A percentile compares a stretch with the other conserved stretches of the same genome.
phyloP scores from a whole-genome alignment of 1,139 yeast genomes.

The Candida smagusa region DNA sequence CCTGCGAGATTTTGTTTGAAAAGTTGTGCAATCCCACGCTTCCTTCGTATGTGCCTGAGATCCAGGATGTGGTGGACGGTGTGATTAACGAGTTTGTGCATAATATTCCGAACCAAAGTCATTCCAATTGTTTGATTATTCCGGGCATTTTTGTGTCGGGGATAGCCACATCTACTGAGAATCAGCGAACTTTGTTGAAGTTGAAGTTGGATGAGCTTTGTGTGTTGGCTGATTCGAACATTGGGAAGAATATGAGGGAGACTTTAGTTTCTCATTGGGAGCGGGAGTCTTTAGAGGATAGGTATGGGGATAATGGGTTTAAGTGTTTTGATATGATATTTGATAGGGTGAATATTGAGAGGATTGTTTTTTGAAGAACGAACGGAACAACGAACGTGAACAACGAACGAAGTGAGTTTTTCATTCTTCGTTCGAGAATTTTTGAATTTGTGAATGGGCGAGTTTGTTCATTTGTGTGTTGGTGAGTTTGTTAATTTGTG shows the following conservation, averaged over 20 bases:
- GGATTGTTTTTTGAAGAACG: conserved; percentile 10
- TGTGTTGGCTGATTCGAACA: conserved; percentile 8
- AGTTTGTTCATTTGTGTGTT: too few relatives aligned
- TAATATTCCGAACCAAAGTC: conserved; percentile 13
- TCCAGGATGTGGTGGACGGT: conserved; percentile 21
- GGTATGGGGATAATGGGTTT: conserved; percentile 13
- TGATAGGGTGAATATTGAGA: conserved; percentile 12
- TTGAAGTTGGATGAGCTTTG: conserved; percentile 13
- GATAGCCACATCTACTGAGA: conserved; percentile 18
- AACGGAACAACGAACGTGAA: too few relatives aligned
- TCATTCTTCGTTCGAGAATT: too few relatives aligned
- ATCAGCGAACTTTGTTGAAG: conserved; percentile 19
- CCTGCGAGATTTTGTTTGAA: conserved; percentile 13
- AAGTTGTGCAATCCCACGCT: conserved; percentile 22
- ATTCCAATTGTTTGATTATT: conserved; percentile 16
- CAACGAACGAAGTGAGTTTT: too few relatives aligned
- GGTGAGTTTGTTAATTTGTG: too few relatives aligned
- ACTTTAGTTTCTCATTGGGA: conserved; percentile 11
- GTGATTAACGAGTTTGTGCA: conserved; percentile 17
- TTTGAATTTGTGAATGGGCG: too few relatives aligned
- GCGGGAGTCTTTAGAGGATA: conserved; percentile 9
- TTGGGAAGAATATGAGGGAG: conserved; percentile 11
- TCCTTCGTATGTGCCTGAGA: conserved; percentile 17
- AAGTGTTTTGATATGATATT: conserved; percentile 14
- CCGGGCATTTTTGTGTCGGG: conserved; percentile 27